Evolutionary conservation across 441 rosid species (phyloP).

Genomic region (Theobroma grandiflorum): DNA sequence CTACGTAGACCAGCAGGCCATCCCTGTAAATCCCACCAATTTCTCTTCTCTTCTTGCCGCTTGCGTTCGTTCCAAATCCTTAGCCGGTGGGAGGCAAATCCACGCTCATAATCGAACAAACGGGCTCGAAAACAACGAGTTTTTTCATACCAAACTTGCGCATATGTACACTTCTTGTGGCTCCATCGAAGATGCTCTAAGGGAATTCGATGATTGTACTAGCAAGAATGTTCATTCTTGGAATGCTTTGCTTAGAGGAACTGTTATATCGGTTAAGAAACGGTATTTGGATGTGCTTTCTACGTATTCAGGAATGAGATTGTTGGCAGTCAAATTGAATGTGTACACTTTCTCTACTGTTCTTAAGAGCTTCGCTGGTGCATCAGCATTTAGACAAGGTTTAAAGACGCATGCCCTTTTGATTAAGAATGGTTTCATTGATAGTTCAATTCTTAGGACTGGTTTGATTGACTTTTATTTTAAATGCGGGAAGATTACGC

Average conservation of each 20-base stretch:
- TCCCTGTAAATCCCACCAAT: slow-evolving; percentile 80
- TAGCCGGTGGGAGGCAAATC: slow-evolving; percentile 61
- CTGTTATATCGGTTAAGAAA: slow-evolving; percentile 70
- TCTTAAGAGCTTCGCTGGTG: slow-evolving; percentile 86
- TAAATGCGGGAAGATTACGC: slow-evolving; percentile 79
- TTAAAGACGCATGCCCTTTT: slow-evolving; percentile 76
- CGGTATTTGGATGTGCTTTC: slow-evolving; percentile 64
- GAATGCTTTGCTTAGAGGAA: slow-evolving; percentile 88
- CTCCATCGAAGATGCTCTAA: slow-evolving; percentile 70
- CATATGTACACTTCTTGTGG: slow-evolving; percentile 75
- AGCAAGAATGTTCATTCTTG: slow-evolving; percentile 63
- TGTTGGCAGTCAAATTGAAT: slow-evolving; percentile 67
- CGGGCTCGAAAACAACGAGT: slow-evolving; percentile 74
- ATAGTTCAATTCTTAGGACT: slow-evolving; percentile 60
- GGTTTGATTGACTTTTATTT: slow-evolving; percentile 79
- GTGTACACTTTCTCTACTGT: slow-evolving; percentile 71
- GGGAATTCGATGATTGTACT: slow-evolving; percentile 63
- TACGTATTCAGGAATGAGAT: slow-evolving; percentile 70
- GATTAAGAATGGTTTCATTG: slow-evolving; percentile 72
- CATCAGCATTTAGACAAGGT: slow-evolving; percentile 75
- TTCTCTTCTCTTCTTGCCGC: slow-evolving; percentile 78
- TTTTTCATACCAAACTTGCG: slow-evolving; percentile 69
- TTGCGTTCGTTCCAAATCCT: slow-evolving; percentile 69
- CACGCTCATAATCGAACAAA: slow-evolving; percentile 68
- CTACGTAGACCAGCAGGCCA: slow-evolving; percentile 76